Conservation (phyloP, 2,329 filamentous ascomycete species). For the Aspergillus chevalieri region DNA sequence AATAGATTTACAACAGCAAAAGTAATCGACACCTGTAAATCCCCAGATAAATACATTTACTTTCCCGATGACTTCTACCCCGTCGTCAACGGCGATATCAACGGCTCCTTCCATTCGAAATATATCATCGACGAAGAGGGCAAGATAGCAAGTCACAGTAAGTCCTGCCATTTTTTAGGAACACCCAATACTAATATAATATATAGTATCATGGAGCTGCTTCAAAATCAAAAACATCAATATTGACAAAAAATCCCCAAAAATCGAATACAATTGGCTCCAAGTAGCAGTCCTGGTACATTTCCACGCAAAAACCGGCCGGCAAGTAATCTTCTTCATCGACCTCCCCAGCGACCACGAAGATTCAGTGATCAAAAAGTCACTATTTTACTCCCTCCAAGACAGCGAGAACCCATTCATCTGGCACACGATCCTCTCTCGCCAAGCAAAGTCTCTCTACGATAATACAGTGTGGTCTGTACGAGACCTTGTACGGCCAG, state of each 20-base stretch:
- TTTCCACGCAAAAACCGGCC: constrained; percentile 8
- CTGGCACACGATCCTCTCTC: constrained; percentile 20
- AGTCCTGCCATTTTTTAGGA: background rate
- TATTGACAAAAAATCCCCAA: background rate
- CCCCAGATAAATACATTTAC: background rate
- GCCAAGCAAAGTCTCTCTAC: constrained; percentile 16
- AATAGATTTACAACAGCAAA: background rate
- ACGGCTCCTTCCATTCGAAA: background rate
- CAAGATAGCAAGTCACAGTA: background rate
- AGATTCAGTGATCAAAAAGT: no score
- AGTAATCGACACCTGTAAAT: background rate
- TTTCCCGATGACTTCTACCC: constrained; percentile 13
- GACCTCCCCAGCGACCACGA: background rate
- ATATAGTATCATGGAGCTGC: background rate
- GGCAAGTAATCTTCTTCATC: constrained; percentile 12
- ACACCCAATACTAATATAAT: background rate
- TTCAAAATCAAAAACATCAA: background rate
- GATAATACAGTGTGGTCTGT: constrained; percentile 24
- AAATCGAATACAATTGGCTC: background rate
- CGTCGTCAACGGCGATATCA: constrained; percentile 59
- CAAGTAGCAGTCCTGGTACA: constrained; percentile 13
- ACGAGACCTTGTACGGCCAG: constrained; percentile 21
- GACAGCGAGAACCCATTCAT: constrained; percentile 11
- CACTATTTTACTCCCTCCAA: background rate
- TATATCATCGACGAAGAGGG: background rate